Conservation (phyloP, 345 rosid genomes). For the Salix arbutifolia region DNA sequence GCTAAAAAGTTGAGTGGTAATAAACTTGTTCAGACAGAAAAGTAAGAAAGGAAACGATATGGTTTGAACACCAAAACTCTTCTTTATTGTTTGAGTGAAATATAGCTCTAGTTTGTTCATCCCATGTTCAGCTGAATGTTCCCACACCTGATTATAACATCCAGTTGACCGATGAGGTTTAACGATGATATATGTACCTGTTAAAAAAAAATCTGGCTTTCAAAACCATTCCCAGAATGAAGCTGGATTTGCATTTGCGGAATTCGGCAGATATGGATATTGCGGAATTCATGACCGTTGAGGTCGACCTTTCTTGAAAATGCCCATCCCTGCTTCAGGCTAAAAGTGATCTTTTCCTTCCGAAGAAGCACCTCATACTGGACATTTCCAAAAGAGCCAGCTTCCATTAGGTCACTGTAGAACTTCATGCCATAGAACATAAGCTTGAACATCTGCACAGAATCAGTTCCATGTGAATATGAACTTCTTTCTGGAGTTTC, state of each 20-base stretch:
- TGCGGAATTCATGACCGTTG: too few species aligned
- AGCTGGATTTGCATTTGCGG: constrained; percentile 31
- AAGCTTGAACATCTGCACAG: constrained; percentile 61
- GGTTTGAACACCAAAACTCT: background rate
- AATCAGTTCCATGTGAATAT: background rate
- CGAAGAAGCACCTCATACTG: constrained; percentile 80
- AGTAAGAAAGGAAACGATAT: background rate
- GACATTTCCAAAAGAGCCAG: constrained; percentile 79
- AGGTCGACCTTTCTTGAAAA: constrained; percentile 86
- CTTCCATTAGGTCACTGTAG: constrained; percentile 92
- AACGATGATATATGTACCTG: constrained; percentile 12
- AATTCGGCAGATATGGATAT: constrained; percentile 67
- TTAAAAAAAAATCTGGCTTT: constrained; percentile 5
- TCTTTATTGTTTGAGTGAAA: background rate
- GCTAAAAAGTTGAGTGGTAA: background rate
- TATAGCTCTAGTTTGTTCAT: background rate
- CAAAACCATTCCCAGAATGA: constrained; percentile 16
- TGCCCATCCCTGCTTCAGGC: constrained; percentile 90
- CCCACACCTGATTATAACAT: background rate
- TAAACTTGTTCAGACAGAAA: background rate
- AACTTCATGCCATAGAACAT: constrained; percentile 79
- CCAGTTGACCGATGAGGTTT: background rate
- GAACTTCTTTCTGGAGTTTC: background rate
- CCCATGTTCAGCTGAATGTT: background rate
- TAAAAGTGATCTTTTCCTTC: constrained; percentile 69